Conservation (phyloP, 2,329 filamentous ascomycete genomes). For the Paracoccidioides brasiliensis region DNA sequence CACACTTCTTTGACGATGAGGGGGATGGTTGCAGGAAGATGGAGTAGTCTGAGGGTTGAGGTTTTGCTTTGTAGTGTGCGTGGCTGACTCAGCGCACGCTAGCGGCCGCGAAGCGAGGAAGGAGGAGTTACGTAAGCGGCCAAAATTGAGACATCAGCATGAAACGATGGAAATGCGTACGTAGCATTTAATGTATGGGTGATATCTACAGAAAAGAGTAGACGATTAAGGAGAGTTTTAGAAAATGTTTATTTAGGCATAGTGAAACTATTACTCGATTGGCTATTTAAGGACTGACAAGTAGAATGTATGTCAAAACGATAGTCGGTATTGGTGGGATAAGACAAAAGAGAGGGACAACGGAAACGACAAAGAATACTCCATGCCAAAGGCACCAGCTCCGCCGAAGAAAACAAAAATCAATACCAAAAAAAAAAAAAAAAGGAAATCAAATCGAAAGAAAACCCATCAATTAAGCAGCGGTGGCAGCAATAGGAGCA, state of each 20-base stretch:
- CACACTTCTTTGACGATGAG: slow-evolving; percentile 35
- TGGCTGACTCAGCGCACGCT: slow-evolving; percentile 27
- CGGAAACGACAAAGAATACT: not conserved
- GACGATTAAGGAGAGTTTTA: too few relatives aligned
- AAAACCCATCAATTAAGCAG: slow-evolving; percentile 4
- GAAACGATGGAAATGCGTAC: too few relatives aligned
- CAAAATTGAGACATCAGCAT: too few relatives aligned
- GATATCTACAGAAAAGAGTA: not conserved
- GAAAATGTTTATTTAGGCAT: not conserved
- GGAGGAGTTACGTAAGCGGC: not conserved
- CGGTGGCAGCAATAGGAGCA: slow-evolving; percentile 19
- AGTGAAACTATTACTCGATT: not conserved
- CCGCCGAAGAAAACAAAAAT: not conserved
- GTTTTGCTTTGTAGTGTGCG: slow-evolving; percentile 29
- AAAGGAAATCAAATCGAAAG: not conserved
- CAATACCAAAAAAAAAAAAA: not conserved
- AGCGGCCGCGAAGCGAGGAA: slow-evolving; percentile 15
- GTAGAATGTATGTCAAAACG: not conserved
- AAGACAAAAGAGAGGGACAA: not conserved
- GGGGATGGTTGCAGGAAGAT: slow-evolving; percentile 29
- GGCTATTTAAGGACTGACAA: not conserved
- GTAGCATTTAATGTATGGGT: not conserved
- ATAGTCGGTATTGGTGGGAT: not conserved
- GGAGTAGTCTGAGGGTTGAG: slow-evolving; percentile 18
- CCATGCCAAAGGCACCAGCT: not conserved